phyloP scores from a whole-genome alignment of 352 stramenopile species.

The Globisporangium viniferum region DNA sequence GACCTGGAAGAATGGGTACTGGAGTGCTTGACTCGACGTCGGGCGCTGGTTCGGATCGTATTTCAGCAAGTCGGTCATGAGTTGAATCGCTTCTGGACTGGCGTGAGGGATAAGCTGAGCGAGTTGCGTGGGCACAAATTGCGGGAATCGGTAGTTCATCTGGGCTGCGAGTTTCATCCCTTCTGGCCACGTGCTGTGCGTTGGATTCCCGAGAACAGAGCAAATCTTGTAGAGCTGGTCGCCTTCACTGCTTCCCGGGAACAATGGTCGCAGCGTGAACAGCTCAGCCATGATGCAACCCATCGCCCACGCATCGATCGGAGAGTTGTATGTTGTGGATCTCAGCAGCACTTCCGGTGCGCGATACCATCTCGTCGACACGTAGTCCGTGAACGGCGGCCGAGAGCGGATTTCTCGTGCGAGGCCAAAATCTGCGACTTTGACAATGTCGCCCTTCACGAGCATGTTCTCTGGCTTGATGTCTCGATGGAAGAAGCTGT shows the following conservation, averaged over 20 bases:
- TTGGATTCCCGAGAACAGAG: slow-evolving; percentile 92
- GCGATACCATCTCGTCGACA: slow-evolving; percentile 98
- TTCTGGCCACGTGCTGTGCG: slow-evolving; percentile 89
- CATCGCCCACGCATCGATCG: slow-evolving; percentile 97
- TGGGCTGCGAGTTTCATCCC: slow-evolving; percentile 93
- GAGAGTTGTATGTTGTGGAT: slow-evolving; percentile 94
- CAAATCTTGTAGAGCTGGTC: slow-evolving; percentile 98
- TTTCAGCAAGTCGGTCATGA: slow-evolving; percentile 92
- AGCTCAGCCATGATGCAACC: slow-evolving; percentile 99
- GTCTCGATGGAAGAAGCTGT: slow-evolving; percentile 98
- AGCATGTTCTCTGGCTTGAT: slow-evolving; percentile 99
- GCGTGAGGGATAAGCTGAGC: slow-evolving; percentile 89
- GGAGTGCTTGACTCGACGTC: slow-evolving; percentile 91
- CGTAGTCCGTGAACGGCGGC: slow-evolving; percentile 96
- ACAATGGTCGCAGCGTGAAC: slow-evolving; percentile 95
- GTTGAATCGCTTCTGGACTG: slow-evolving; percentile 85
- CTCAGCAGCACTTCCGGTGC: slow-evolving; percentile 96
- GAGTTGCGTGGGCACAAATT: slow-evolving; percentile 91
- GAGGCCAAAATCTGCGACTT: slow-evolving; percentile 99
- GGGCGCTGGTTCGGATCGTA: slow-evolving; percentile 93
- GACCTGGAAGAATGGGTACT: slow-evolving; percentile 95
- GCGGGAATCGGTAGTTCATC: slow-evolving; percentile 96
- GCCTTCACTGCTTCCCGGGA: slow-evolving; percentile 95
- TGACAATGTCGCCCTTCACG: slow-evolving; percentile 93
- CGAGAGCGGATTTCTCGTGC: slow-evolving; percentile 90